phyloP scores from a whole-genome alignment of 345 rosid species.

The Populus euphratica region DNA sequence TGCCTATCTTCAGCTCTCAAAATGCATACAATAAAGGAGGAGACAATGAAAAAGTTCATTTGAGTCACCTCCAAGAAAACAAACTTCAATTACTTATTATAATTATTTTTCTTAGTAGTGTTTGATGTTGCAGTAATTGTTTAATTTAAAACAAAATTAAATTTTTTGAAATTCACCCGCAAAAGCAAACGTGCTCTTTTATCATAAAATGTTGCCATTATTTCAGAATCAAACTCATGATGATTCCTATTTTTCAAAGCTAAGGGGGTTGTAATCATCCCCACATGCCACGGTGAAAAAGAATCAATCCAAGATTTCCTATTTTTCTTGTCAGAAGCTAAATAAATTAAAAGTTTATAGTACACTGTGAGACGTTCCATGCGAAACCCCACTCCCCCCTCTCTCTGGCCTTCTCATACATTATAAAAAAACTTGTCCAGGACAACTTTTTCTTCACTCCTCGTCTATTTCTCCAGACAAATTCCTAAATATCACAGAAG shows the following conservation, averaged over 20 bases:
- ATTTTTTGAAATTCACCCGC: no score
- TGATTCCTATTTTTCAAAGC: slow-evolving; percentile 26
- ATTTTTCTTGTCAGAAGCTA: background rate
- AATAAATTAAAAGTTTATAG: background rate
- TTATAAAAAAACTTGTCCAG: slow-evolving; percentile 21
- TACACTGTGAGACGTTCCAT: slow-evolving; percentile 19
- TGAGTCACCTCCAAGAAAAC: background rate
- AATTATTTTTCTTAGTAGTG: no score
- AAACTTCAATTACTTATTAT: background rate
- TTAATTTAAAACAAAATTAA: background rate
- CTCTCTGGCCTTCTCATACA: background rate
- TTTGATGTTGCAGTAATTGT: no score
- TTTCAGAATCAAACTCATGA: slow-evolving; percentile 23
- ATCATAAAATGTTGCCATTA: slow-evolving; percentile 12
- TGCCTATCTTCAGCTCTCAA: no score
- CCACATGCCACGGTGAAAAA: slow-evolving; percentile 20
- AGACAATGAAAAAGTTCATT: background rate
- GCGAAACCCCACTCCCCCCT: background rate
- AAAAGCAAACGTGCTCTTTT: no score
- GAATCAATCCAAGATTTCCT: slow-evolving; percentile 15
- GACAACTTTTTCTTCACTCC: slow-evolving; percentile 23
- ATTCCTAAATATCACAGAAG: background rate
- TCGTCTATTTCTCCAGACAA: slow-evolving; percentile 12
- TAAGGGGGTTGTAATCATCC: slow-evolving; percentile 19
- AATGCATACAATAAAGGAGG: background rate